Evolutionary conservation across 1,139 yeast species (phyloP), one percentile per base, ranked within the genome.

Genomic region (Taphrina confusa): DNA sequence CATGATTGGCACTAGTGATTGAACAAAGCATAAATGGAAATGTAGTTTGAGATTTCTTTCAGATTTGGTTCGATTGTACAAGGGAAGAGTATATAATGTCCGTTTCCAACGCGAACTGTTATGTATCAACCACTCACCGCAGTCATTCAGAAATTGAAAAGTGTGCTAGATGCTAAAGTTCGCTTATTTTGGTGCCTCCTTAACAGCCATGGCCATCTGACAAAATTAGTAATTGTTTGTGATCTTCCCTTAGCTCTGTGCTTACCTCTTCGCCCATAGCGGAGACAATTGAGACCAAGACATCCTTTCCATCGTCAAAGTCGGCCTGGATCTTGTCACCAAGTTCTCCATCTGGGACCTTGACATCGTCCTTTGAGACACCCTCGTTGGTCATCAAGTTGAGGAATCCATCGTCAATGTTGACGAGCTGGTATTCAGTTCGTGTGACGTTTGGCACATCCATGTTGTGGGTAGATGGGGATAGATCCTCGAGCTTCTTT

Each of bases 391-490:
- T 87, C 97, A 92, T 91, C 79, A 92, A 85, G 75, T 89, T 87
- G 76, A 94, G 87, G 94, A 79, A 92, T 69, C 96, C 98, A 74
- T 92, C 98, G 75, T 92, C 98, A 74, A 92, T 90, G 82, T 94
- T 95, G 79, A 92, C 85, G 25, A 52, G 40, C 59, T 49, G 57
- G 37, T 34, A 57, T 28, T 57, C 57, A 40, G 61, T 46, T 34
- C 57, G 50, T 34, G 45, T 74, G 74, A 92, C 98, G 77, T 89
- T 85, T 81, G 98, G 98, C 76, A 92, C 97, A 80, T 92, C 97
- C 97, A 92, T 91, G 82, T 92, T 92, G 85, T 92, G 98, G 82
- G 98, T 92, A 68, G 98, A 92, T 80, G 98, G 98, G 70, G 98
- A 92, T 78, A 92, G 87, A 80, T 92, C 98, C 84, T 92, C 98